phyloP scores from a whole-genome alignment of 2,329 filamentous ascomycete species.

The Tolypocladium cylindrosporum region DNA sequence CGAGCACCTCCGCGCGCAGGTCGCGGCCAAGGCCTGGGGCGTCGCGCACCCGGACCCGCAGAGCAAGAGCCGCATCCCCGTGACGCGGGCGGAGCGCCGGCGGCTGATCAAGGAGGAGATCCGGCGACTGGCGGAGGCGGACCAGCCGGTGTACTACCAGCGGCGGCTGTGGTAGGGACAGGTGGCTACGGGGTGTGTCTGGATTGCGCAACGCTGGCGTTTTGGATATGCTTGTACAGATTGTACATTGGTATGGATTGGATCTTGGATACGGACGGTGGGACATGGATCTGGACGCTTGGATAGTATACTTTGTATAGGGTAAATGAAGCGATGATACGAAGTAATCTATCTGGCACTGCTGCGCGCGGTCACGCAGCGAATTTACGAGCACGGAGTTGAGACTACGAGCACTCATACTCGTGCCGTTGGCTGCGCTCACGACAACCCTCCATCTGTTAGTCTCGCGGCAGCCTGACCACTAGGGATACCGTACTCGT shows the following conservation, averaged over 20 bases:
- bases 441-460: too few relatives aligned
- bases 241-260: background rate
- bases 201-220: background rate
- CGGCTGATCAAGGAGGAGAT: conserved; percentile 50
- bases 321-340: too few relatives aligned
- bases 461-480: too few relatives aligned
- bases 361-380: too few relatives aligned
- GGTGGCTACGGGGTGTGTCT: background rate
- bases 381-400: too few relatives aligned
- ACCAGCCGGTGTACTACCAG: conserved; percentile 41
- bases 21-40: conserved; percentile 21
- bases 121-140: conserved; percentile 31
- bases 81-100: conserved; percentile 43
- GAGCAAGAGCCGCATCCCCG: conserved; percentile 31
- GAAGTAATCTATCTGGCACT: too few relatives aligned
- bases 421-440: too few relatives aligned
- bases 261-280: background rate
- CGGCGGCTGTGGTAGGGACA: conserved; percentile 40
- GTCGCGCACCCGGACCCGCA: conserved; percentile 25
- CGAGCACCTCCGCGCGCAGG: conserved; percentile 19
- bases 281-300: background rate
- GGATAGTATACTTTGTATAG: background rate
- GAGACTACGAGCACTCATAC: too few relatives aligned
- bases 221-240: background rate
- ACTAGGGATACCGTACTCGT: too few relatives aligned